These are phyloP conservation scores for Stenogyne calaminthoides DNA, from an alignment of 305 asterid genomes.

Conservation along the genomic window DNA sequence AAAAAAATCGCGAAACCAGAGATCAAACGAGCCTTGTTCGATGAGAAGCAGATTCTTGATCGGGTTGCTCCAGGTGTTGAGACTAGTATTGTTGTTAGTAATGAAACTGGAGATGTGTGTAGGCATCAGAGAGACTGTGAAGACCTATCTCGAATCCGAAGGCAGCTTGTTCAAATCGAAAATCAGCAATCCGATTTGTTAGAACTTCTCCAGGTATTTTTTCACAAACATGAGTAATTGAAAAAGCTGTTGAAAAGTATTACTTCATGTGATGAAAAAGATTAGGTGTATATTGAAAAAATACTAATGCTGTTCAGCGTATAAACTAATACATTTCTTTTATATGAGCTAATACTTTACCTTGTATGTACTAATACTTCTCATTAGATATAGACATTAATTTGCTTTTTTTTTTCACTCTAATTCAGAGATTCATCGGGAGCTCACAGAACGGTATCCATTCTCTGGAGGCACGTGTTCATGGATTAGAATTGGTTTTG, in stretches of 20 bases:
- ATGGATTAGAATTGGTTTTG: slow-evolving; percentile 70
- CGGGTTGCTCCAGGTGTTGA: slow-evolving; percentile 49
- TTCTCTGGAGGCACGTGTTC: slow-evolving; percentile 78
- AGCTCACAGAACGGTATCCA: slow-evolving; percentile 77
- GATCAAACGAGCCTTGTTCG: slow-evolving; percentile 51
- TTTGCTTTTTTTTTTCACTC: background rate
- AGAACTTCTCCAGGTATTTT: slow-evolving; percentile 72
- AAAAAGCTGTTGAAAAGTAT: too few species aligned
- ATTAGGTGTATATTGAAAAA: too few species aligned
- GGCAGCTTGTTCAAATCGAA: slow-evolving; percentile 84
- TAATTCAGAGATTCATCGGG: slow-evolving; percentile 67
- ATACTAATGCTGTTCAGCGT: too few species aligned
- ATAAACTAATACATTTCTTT: too few species aligned
- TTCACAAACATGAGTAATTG: background rate
- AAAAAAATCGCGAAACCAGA: slow-evolving; percentile 39
- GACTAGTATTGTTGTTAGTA: slow-evolving; percentile 46
- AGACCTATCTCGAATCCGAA: slow-evolving; percentile 65
- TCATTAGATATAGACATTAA: background rate
- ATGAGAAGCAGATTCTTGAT: slow-evolving; percentile 31
- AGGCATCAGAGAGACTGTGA: slow-evolving; percentile 55
- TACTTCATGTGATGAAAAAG: too few species aligned
- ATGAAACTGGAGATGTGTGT: slow-evolving; percentile 42
- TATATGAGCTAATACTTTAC: too few species aligned
- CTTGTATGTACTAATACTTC: too few species aligned
- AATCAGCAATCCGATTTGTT: slow-evolving; percentile 79